Base-by-base conservation (phyloP, 345 rosid species). In the Turritis glabra region DNA sequence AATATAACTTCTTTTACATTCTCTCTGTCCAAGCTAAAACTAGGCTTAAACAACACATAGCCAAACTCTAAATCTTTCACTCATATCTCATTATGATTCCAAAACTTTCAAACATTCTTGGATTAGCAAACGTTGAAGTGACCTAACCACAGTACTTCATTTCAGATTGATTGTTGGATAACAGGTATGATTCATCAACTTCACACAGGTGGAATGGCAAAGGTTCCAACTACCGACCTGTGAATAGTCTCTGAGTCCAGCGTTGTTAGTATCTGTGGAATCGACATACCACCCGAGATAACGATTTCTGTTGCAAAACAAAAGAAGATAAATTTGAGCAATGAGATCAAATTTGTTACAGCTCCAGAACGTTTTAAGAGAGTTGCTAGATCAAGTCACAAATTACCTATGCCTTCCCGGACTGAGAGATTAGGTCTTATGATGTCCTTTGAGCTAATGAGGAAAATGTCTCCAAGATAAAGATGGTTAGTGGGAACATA, bases 401-500 rank as follows among this genome's bases (percentile, higher is more conserved):
- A 64, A 80, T 79, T 72, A 89, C 91, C 90, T 62, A 87, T 83
- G 50, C 87, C 86, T 82, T 87, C 91, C 8, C 86, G 82, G 74
- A 85, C 91, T 1, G 86, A 87, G 35, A 87, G 84, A 29, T 85
- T 89, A 33, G 91, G 95, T 74, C 89, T 83, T 74, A 85, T 70
- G 26, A 87, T 84, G 47, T 85, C 91, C 67, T 83, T 89, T 3
- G 86, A 76, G 75, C 86, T 83, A 47, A 89, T 73, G 50, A 89
- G 87, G 75, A 82, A 83, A 44, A 85, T 75, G 61, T 89, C 91
- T 38, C 95, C 91, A 17, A 87, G 84, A 26, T 87, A 89, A 35
- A 87, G 90, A 75, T 89, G 91, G 64, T 89, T 87, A 3, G 95
- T 79, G 1, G 91, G 91, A 26, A 87, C 84, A 71, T 87, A 87